A percentile compares a stretch with the other conserved stretches of the same genome.
Conservation (phyloP, 2,329 filamentous ascomycete genomes). For the Aspergillus oerlinghausenensis region DNA sequence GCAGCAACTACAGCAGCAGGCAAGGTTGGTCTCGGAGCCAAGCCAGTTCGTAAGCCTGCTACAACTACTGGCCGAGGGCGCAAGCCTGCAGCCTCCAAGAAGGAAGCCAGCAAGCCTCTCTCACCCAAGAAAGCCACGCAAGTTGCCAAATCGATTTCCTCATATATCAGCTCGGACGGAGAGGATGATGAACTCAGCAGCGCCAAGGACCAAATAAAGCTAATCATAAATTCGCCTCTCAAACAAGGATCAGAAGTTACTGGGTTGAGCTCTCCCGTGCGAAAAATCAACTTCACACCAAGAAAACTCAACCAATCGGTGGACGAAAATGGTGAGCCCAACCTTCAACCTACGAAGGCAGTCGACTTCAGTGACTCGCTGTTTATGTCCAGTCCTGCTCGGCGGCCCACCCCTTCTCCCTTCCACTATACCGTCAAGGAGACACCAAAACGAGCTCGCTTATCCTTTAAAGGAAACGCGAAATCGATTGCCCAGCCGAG, state of each 20-base stretch:
- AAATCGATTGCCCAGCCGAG: slow-evolving; percentile 20
- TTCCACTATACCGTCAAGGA: slow-evolving; percentile 40
- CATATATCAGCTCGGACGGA: slow-evolving; percentile 34
- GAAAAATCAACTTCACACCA: slow-evolving; percentile 28
- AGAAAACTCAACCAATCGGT: slow-evolving; percentile 21
- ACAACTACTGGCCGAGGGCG: slow-evolving; percentile 25
- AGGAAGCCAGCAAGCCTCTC: slow-evolving; percentile 32
- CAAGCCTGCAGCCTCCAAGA: slow-evolving; percentile 30
- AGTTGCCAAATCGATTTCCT: slow-evolving; percentile 37
- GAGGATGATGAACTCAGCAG: slow-evolving; percentile 42
- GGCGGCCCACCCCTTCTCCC: slow-evolving; percentile 41
- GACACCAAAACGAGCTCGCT: slow-evolving; percentile 34
- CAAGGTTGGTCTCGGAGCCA: slow-evolving; percentile 39
- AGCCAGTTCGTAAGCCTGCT: slow-evolving; percentile 42
- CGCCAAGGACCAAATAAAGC: slow-evolving; percentile 31
- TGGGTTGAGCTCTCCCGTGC: slow-evolving; percentile 32
- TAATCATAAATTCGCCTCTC: slow-evolving; percentile 31
- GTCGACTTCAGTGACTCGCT: slow-evolving; percentile 30
- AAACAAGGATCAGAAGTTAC: slow-evolving; percentile 26
- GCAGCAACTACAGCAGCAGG: slow-evolving; percentile 19
- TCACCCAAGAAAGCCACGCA: slow-evolving; percentile 48
- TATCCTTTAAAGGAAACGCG: slow-evolving; percentile 20
- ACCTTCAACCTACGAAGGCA: slow-evolving; percentile 22
- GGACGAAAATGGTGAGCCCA: slow-evolving; percentile 32
- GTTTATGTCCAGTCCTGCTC: slow-evolving; percentile 42